Conservation (phyloP, 129 eudicot species). For the Tagetes erecta region DNA sequence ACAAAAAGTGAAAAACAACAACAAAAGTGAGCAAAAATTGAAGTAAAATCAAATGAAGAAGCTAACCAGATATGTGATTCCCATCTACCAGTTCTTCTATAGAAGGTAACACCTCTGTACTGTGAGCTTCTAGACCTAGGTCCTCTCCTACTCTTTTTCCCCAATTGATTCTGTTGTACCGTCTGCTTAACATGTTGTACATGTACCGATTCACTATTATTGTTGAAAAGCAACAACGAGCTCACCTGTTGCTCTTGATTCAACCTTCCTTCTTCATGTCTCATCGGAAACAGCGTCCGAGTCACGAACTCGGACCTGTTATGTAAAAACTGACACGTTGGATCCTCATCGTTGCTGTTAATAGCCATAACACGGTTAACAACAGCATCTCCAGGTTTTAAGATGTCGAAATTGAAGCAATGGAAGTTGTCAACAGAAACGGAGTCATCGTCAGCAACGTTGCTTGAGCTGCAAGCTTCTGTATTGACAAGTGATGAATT, state of each 20-base stretch:
- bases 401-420: conserved; percentile 49
- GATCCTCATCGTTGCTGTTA: conserved; percentile 25
- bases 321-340: conserved; percentile 27
- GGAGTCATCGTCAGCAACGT: conserved; percentile 45
- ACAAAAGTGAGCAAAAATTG: neutral
- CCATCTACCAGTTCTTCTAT: conserved; percentile 80
- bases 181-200: conserved; percentile 35
- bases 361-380: neutral
- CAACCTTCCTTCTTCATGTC: conserved; percentile 34
- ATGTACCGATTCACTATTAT: neutral
- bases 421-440: conserved; percentile 27
- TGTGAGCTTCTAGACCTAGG: conserved; percentile 87
- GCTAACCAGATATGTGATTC: conserved; percentile 81
- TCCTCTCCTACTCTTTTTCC: conserved; percentile 69
- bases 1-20: neutral
- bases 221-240: conserved; percentile 21
- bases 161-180: conserved; percentile 33
- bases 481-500: conserved; percentile 46
- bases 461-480: conserved; percentile 46
- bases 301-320: conserved; percentile 50
- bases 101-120: conserved; percentile 82
- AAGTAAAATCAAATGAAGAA: neutral
- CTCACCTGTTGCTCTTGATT: conserved; percentile 34
- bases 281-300: conserved; percentile 56
- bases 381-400: conserved; percentile 33